Percentiles rank a stretch among this genome's conserved stretches.
Evolutionary conservation across 768 basidiomycete genomes (phyloP).

Genomic region (Tylopilus subfusipes): DNA sequence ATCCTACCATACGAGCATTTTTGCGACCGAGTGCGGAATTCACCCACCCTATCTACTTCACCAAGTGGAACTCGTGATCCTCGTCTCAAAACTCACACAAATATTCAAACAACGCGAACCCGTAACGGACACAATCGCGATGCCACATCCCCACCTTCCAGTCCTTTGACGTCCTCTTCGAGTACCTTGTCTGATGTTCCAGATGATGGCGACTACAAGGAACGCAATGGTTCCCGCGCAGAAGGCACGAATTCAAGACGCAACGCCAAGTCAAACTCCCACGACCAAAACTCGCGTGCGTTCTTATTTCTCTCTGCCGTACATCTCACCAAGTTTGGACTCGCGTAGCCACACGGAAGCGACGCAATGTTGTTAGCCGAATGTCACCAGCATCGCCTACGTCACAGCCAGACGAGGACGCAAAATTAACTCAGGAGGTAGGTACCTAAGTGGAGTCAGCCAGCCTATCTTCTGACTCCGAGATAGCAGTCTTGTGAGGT

Average conservation of each 20-base stretch:
- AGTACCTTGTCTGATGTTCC: slow-evolving; percentile 78
- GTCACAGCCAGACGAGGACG: slow-evolving; percentile 34
- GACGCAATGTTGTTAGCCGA: slow-evolving; percentile 19
- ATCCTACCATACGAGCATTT: slow-evolving; percentile 97
- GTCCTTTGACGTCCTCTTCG: slow-evolving; percentile 73
- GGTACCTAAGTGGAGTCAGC: slow-evolving; percentile 18
- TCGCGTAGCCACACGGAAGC: slow-evolving; percentile 33
- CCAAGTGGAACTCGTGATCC: slow-evolving; percentile 41
- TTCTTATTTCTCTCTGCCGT: slow-evolving; percentile 5
- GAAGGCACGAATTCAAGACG: slow-evolving; percentile 45
- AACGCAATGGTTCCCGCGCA: slow-evolving; percentile 42
- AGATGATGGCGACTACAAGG: slow-evolving; percentile 67
- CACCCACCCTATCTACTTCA: slow-evolving; percentile 44
- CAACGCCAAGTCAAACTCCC: slow-evolving; percentile 48
- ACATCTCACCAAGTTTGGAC: slow-evolving; percentile 17
- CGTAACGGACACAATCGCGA: slow-evolving; percentile 41
- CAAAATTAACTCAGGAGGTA: slow-evolving; percentile 54
- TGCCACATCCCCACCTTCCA: slow-evolving; percentile 60
- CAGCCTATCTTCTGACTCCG: slow-evolving; percentile 22
- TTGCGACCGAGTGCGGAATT: slow-evolving; percentile 68
- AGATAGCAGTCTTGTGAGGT: slow-evolving; percentile 85
- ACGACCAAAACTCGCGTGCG: slow-evolving; percentile 47
- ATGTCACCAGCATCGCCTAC: slow-evolving; percentile 21
- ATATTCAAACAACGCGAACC: slow-evolving; percentile 41
- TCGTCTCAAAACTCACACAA: slow-evolving; percentile 54